These are phyloP conservation scores for Oryza meyeriana DNA, from an alignment of 176 grass and related monocot genomes.

Conservation along the genomic window DNA sequence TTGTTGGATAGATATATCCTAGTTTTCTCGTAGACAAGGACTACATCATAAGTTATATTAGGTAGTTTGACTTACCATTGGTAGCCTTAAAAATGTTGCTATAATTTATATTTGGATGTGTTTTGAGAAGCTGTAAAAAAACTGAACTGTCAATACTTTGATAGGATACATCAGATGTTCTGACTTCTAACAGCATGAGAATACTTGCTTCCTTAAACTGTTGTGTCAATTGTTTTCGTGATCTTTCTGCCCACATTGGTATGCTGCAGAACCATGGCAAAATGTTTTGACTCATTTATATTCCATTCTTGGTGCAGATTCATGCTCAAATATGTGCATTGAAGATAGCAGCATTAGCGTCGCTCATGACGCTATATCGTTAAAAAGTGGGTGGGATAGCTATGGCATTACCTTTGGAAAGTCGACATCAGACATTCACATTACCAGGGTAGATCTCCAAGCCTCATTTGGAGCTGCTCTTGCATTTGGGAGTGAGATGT, in stretches of 20 bases:
- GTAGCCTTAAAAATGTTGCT: not conserved
- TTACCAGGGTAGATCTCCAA: slow-evolving; percentile 56
- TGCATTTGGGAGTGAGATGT: slow-evolving; percentile 88
- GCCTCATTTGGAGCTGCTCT: slow-evolving; percentile 60
- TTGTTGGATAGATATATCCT: slow-evolving; percentile 23
- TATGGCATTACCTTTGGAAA: slow-evolving; percentile 62
- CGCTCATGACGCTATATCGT: slow-evolving; percentile 64
- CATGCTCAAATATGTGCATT: slow-evolving; percentile 75
- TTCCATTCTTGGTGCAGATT: slow-evolving; percentile 51
- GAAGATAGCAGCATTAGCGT: slow-evolving; percentile 55
- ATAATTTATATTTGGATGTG: not conserved
- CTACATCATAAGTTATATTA: not conserved
- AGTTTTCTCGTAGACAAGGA: not conserved
- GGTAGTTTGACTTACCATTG: not conserved
- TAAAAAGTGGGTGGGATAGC: slow-evolving; percentile 79
- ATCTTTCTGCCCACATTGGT: not conserved
- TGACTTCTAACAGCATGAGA: not conserved
- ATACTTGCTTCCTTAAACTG: slow-evolving; percentile 5
- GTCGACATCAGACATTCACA: slow-evolving; percentile 56
- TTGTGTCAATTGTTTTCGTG: not conserved
- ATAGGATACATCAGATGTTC: not conserved
- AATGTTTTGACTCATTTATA: slow-evolving; percentile 13
- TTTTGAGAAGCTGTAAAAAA: slow-evolving; percentile 8
- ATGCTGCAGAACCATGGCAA: slow-evolving; percentile 2
- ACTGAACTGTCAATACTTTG: not conserved